These are phyloP conservation scores for Pseudocercospora musae DNA, from an alignment of 2,329 filamentous ascomycete genomes.

Conservation along the genomic window DNA sequence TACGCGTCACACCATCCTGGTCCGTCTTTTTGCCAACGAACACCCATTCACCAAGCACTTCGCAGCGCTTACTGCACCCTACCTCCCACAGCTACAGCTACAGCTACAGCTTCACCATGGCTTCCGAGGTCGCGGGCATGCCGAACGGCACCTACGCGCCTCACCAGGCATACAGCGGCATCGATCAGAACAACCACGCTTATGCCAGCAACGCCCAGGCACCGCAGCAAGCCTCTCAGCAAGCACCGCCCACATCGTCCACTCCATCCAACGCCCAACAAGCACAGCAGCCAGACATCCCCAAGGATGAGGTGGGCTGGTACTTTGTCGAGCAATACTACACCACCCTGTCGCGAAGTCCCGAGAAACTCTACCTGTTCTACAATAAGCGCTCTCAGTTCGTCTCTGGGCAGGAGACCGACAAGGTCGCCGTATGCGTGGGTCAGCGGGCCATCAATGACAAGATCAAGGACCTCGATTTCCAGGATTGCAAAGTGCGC, in stretches of 20 bases:
- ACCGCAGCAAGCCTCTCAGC: conserved; percentile 25
- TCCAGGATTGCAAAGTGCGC: conserved; percentile 97
- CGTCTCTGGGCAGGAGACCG: conserved; percentile 86
- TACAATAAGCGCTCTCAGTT: conserved; percentile 96
- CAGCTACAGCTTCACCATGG: conserved; percentile 33
- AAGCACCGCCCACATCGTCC: conserved; percentile 22
- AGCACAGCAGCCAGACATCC: conserved; percentile 43
- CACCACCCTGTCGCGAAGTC: conserved; percentile 89
- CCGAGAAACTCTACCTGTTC: conserved; percentile 93
- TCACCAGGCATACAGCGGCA: conserved; percentile 38
- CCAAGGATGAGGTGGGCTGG: conserved; percentile 96
- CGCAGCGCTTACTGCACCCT: neutral
- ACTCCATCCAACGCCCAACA: conserved; percentile 23
- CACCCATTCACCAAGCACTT: neutral
- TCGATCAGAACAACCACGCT: conserved; percentile 33
- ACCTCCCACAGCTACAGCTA: neutral
- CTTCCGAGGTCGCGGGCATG: conserved; percentile 38
- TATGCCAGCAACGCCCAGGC: conserved; percentile 34
- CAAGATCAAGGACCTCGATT: conserved; percentile 86
- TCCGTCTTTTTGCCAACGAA: neutral
- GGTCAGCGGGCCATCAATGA: conserved; percentile 89
- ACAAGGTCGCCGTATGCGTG: conserved; percentile 79
- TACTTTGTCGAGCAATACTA: conserved; percentile 99
- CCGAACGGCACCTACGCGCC: conserved; percentile 50
- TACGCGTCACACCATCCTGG: neutral